A percentile compares a stretch with the other conserved stretches of the same genome.
Conservation (phyloP, 1,139 yeast genomes). For the Protomyces arabidopsidicola region DNA sequence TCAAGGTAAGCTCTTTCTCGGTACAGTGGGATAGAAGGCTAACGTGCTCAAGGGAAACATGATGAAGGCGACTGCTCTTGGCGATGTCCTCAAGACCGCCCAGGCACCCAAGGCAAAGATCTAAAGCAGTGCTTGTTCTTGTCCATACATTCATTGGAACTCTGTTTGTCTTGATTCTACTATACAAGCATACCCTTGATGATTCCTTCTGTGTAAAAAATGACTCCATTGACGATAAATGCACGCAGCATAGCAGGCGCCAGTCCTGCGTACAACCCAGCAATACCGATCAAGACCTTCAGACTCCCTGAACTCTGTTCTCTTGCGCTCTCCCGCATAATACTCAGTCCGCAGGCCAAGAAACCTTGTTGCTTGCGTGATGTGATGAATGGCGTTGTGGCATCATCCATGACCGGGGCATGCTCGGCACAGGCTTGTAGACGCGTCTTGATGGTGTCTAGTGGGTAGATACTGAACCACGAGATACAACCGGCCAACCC, state of each 20-base stretch:
- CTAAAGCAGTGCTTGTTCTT: not conserved
- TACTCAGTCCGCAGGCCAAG: not conserved
- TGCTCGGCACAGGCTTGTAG: slow-evolving; percentile 29
- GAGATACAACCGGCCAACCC: slow-evolving; percentile 35
- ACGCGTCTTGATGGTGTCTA: slow-evolving; percentile 35
- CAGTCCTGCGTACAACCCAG: slow-evolving; percentile 33
- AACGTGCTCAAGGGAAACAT: slow-evolving; percentile 18
- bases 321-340: slow-evolving; percentile 21
- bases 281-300: slow-evolving; percentile 22
- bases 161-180: not conserved
- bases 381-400: not conserved
- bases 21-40: not conserved
- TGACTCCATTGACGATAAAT: slow-evolving; percentile 34
- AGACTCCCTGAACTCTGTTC: slow-evolving; percentile 8
- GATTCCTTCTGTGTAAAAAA: slow-evolving; percentile 33
- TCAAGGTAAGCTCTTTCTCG: slow-evolving; percentile 36
- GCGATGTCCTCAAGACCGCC: slow-evolving; percentile 25
- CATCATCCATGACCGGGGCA: not conserved
- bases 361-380: not conserved
- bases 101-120: slow-evolving; percentile 23
- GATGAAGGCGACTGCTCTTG: slow-evolving; percentile 27
- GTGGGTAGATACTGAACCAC: slow-evolving; percentile 35
- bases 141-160: not conserved
- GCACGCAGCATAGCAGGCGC: slow-evolving; percentile 34
- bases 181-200: not conserved